Percentiles rank a stretch among this genome's conserved stretches.
Conservation (phyloP, 164 flowering plant species). For the Pachysandra terminalis region DNA sequence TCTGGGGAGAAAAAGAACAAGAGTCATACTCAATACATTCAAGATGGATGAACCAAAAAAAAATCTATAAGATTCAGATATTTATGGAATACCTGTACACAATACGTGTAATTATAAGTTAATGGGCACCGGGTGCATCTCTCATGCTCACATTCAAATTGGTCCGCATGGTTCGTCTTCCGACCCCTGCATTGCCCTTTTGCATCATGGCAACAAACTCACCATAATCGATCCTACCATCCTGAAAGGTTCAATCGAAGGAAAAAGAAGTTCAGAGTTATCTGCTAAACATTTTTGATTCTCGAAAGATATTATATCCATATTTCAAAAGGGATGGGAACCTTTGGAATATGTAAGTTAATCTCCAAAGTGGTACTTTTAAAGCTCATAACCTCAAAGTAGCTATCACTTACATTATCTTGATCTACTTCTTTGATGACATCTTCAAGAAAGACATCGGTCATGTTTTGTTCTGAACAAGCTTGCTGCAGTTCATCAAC, state of each 20-base stretch:
- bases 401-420: constrained; percentile 68
- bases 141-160: constrained; percentile 85
- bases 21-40: not conserved
- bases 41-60: not conserved
- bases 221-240: constrained; percentile 91
- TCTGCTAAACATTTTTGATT: no score
- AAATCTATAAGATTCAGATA: constrained; percentile 21
- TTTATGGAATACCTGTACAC: constrained; percentile 33
- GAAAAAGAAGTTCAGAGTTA: not conserved
- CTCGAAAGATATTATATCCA: not conserved
- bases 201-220: constrained; percentile 98
- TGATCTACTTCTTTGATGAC: constrained; percentile 94
- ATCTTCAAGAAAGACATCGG: constrained; percentile 80
- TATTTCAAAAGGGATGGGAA: not conserved
- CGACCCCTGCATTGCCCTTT: constrained; percentile 85
- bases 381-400: not conserved
- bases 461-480: constrained; percentile 86
- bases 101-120: constrained; percentile 17
- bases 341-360: not conserved
- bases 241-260: constrained; percentile 38
- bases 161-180: constrained; percentile 89
- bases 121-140: constrained; percentile 56
- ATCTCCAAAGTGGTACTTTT: not conserved
- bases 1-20: not conserved
- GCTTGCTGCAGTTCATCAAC: constrained; percentile 97